These are phyloP conservation scores for Stentor coeruleus DNA, from an alignment of 73 alveolate genomes.

Conservation along the genomic window DNA sequence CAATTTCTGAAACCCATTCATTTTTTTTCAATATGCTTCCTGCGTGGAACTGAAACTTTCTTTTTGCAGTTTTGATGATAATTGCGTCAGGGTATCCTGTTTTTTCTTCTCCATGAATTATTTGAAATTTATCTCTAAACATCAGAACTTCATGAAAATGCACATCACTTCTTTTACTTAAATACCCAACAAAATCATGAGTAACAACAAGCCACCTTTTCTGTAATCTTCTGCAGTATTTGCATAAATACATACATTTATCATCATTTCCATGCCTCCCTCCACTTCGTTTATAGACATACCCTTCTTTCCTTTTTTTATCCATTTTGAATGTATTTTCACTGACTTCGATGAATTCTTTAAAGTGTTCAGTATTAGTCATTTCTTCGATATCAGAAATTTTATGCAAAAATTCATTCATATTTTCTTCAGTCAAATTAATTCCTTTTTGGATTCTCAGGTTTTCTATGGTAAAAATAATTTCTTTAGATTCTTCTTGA, in stretches of 20 bases:
- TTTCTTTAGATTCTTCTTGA: too few species aligned
- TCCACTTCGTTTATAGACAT: constrained; percentile 34
- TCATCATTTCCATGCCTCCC: constrained; percentile 22
- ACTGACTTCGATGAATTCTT: background rate
- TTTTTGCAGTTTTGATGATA: constrained; percentile 29
- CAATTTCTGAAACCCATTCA: constrained; percentile 20
- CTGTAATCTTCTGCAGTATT: constrained; percentile 32
- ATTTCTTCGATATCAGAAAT: too few species aligned
- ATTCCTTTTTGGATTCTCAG: too few species aligned
- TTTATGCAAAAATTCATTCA: too few species aligned
- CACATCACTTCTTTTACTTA: background rate
- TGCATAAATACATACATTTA: background rate
- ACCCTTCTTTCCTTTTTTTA: constrained; percentile 35
- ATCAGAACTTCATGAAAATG: background rate
- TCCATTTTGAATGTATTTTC: background rate
- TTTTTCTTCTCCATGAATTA: background rate
- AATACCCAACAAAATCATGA: constrained; percentile 28
- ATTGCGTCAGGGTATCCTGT: constrained; percentile 41
- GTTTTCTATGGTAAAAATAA: too few species aligned
- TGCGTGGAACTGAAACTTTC: constrained; percentile 32
- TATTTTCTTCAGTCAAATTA: too few species aligned
- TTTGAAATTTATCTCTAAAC: background rate
- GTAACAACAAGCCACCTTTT: constrained; percentile 32
- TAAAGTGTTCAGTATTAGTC: background rate
- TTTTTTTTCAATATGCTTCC: background rate